Conservation (phyloP, 2,329 filamentous ascomycete genomes). For the Ophiostoma angusticollis region DNA sequence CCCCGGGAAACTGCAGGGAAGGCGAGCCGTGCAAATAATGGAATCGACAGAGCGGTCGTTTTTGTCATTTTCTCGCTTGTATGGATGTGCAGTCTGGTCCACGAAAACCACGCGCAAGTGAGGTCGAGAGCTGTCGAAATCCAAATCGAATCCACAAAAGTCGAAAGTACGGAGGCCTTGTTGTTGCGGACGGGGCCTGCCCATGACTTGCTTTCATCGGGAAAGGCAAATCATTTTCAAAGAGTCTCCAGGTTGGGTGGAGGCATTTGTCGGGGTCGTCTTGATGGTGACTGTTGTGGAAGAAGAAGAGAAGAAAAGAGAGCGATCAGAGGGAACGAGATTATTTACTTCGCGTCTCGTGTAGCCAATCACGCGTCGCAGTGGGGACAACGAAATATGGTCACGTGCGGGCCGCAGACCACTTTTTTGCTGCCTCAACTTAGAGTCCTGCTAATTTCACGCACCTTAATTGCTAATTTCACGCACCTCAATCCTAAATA, state of each 20-base stretch:
- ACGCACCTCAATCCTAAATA: too few relatives aligned
- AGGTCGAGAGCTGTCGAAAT: background rate
- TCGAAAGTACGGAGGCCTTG: background rate
- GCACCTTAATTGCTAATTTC: too few relatives aligned
- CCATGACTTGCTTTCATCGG: background rate
- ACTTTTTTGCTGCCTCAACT: too few relatives aligned
- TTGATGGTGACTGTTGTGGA: background rate
- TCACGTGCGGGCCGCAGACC: too few relatives aligned
- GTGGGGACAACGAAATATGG: background rate
- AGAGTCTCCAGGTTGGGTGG: background rate
- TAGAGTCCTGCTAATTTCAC: too few relatives aligned
- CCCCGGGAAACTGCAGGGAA: conserved; percentile 69
- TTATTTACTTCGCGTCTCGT: conserved; percentile 5
- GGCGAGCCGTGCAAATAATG: conserved; percentile 50
- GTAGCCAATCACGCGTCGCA: conserved; percentile 10
- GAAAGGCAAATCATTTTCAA: background rate
- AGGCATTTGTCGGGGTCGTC: background rate
- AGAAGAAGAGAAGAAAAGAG: background rate
- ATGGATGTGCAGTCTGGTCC: background rate
- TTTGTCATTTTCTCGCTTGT: conserved; percentile 13
- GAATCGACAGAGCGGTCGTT: conserved; percentile 2
- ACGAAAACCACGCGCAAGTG: background rate
- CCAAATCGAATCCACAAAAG: too few relatives aligned
- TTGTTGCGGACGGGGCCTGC: background rate
- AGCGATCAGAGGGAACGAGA: background rate